Evolutionary conservation across 352 stramenopile genomes (phyloP).

Genomic region (Globisporangium paroecandrum): DNA sequence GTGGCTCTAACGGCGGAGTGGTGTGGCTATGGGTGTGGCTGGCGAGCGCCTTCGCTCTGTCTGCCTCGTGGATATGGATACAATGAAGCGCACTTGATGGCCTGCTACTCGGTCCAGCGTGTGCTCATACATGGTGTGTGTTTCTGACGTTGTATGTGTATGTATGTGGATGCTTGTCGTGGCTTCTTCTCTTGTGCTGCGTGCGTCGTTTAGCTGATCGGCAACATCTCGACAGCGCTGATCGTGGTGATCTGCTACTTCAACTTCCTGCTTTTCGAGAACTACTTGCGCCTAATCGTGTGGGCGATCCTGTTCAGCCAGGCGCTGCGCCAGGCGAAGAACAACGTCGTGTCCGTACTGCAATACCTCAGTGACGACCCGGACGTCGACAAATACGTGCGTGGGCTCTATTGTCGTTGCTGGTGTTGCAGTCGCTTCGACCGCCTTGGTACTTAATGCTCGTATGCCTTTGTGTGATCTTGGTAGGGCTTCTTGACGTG

Average conservation of each 20-base stretch:
- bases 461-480: background rate
- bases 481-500: constrained; percentile 76
- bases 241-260: constrained; percentile 87
- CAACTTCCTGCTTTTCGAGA: constrained; percentile 89
- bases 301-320: constrained; percentile 87
- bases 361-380: constrained; percentile 81
- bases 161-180: background rate
- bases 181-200: constrained; percentile 2
- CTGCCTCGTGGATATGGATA: constrained; percentile 1
- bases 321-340: constrained; percentile 81
- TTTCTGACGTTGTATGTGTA: background rate
- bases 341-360: constrained; percentile 77
- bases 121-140: background rate
- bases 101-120: too few relatives aligned
- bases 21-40: too few relatives aligned
- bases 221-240: constrained; percentile 84
- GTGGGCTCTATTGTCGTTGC: constrained; percentile 14
- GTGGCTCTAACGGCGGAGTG: background rate
- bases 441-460: background rate
- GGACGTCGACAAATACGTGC: constrained; percentile 68
- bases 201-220: constrained; percentile 50
- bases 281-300: constrained; percentile 84
- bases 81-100: background rate
- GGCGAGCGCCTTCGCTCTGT: too few relatives aligned
- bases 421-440: background rate